Base-by-base conservation (phyloP, 192 early-diverging fungal species). In the Gamsiella multidivaricata region DNA sequence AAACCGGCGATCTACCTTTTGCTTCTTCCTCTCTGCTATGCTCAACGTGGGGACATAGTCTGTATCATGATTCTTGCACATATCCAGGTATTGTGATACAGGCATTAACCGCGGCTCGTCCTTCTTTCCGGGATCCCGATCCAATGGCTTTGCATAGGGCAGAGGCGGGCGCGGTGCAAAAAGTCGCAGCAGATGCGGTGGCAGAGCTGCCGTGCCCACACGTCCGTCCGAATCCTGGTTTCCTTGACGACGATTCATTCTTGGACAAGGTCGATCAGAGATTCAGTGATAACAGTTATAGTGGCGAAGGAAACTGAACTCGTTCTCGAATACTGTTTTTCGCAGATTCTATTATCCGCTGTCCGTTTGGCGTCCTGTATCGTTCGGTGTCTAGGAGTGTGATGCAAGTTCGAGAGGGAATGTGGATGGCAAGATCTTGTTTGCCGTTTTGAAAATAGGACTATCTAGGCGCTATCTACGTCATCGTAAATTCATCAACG, bases 111-210 rank as follows among this genome's bases (percentile, higher is more conserved):
- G 61, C 11, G 89, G 81, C 7, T 86, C 83, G 17, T 73, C 62
- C 18, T 89, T 81, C 36, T 88, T 79, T n/a, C 69, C 84, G 3
- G 87, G 88, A 50, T 88, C 87, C 43, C 81, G 69, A 74, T 94
- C 93, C 51, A 93, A 61, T 26, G 94, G 92, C 31, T 85, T 69
- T 11, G 85, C 54, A 70, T 87, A 84, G 20, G 79, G 79, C n/a
- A 95, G 83, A 11, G 91, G 90, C 26, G 94, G 94, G 41, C 94
- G 85, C 25, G 94, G 93, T 20, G 90, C 88, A 83, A 96, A 96
- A 20, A 94, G 89, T 49, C 86, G 84, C 8, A 94, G 72, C 28
- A 96, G 82, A 53, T 93, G 87, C 3, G 92, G 90, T 45, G 92
- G 88, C 47, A 91, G 63, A 3, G 74, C 74, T 17, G 74, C 74